Base-by-base conservation (phyloP, 225 moss, liverwort and hornwort genomes). In the Marchantia paleacea region DNA sequence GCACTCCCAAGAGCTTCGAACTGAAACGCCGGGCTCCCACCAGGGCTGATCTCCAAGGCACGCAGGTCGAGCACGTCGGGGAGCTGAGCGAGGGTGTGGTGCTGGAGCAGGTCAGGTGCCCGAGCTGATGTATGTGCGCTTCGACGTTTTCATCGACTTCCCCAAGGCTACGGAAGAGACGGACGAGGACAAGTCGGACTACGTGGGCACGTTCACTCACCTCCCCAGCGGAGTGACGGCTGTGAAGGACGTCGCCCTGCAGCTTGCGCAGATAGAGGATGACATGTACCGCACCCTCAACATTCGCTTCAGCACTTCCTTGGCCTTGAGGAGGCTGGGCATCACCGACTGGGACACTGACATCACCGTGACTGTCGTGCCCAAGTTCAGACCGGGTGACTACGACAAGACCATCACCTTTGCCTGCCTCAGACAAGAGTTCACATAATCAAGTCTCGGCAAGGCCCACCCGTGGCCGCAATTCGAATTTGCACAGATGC, bases 121-220 rank as follows among this genome's bases (percentile, higher is more conserved):
- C 18, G 73, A 82, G 0, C 76, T 30, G 0, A 64, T 77, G 47
- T 82, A 78, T 1, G 72, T 84, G 55, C 79, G 82, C 73, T 87
- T 91, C 19, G 85, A 91, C 11, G 81, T 84, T 18, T 91, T 85
- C 77, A 75, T 89, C 80, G 82, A 87, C 47, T 53, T 84, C 19
- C 86, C 86, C 18, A 76, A 73, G 51, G 82, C 87, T 2, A 82
- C 85, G 48, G 78, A 50, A 68, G 22, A 6, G 18, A 84, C 83
- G 5, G 28, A 26, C 12, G 7, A 26, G 3, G 30, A 11, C 28
- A 2, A 0, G 8, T 6, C n/a, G 7, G 67, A 26, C 12, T 67
- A 26, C 22, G 28, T 30, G 28, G 67, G 67, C 7, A 67, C 11
- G 25, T n/a, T n/a, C n/a, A n/a, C n/a, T n/a, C n/a, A n/a, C n/a